Evolutionary conservation across 352 stramenopile genomes (phyloP).

Genomic region (Discostella stelligera): DNA sequence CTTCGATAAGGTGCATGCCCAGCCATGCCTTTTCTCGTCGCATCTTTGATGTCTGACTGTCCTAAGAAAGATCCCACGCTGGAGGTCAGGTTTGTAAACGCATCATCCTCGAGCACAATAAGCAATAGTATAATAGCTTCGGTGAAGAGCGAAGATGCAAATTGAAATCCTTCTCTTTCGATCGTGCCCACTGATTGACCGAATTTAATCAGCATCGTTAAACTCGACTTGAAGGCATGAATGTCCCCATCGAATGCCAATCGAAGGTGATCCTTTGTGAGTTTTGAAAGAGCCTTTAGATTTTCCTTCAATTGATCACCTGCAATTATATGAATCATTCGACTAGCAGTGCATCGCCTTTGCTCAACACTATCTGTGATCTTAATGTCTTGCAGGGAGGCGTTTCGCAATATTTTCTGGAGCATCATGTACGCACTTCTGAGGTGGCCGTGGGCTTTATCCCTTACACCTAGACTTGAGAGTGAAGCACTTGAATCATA

Average conservation of each 20-base stretch:
- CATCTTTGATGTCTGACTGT: slow-evolving; percentile 14
- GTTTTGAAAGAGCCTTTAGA: slow-evolving; percentile 19
- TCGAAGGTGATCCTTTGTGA: slow-evolving; percentile 39
- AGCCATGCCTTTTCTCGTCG: slow-evolving; percentile 3
- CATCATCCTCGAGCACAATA: slow-evolving; percentile 31
- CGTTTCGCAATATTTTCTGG: slow-evolving; percentile 31
- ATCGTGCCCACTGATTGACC: slow-evolving; percentile 47
- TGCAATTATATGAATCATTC: slow-evolving; percentile 33
- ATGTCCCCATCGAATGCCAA: slow-evolving; percentile 28
- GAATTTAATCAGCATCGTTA: slow-evolving; percentile 46
- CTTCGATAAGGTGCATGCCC: slow-evolving; percentile 7
- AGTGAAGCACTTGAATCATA: slow-evolving; percentile 35
- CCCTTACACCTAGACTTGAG: slow-evolving; percentile 32
- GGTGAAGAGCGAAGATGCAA: slow-evolving; percentile 36
- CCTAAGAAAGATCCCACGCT: slow-evolving; percentile 22
- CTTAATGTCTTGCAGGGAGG: slow-evolving; percentile 19
- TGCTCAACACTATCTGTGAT: slow-evolving; percentile 20
- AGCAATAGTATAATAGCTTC: slow-evolving; percentile 35
- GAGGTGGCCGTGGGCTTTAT: slow-evolving; percentile 30
- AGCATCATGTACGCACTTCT: slow-evolving; percentile 45
- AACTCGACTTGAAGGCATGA: slow-evolving; percentile 26
- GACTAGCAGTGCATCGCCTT: slow-evolving; percentile 17
- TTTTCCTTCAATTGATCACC: slow-evolving; percentile 29
- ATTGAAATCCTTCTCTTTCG: slow-evolving; percentile 39
- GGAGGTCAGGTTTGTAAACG: slow-evolving; percentile 36